These are phyloP conservation scores for Pestalotiopsis sp. DNA, from an alignment of 2,329 filamentous ascomycete species.

Conservation along the genomic window DNA sequence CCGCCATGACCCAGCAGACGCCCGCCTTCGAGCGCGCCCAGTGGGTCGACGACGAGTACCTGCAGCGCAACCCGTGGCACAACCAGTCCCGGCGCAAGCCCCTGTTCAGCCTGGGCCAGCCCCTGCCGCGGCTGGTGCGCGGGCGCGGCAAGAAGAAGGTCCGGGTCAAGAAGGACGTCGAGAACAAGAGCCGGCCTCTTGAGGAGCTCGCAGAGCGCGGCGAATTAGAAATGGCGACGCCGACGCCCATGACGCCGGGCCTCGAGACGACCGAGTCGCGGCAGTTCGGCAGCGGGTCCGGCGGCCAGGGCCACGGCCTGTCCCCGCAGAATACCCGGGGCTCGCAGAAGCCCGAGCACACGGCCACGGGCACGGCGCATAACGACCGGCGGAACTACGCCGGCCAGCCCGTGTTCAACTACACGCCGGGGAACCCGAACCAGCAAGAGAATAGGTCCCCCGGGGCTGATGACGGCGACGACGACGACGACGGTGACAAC, in stretches of 20 bases:
- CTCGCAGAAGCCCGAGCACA: conserved; percentile 3
- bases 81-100: conserved; percentile 21
- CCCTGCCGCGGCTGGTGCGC: conserved; percentile 24
- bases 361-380: conserved; percentile 14
- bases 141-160: conserved; percentile 13
- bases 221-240: conserved; percentile 7
- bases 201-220: conserved; percentile 5
- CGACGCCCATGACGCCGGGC: not conserved
- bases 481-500: not conserved
- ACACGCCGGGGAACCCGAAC: conserved; percentile 14
- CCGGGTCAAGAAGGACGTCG: not conserved
- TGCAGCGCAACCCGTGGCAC: conserved; percentile 28
- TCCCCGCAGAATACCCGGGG: not conserved
- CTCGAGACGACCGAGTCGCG: not conserved
- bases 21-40: not conserved
- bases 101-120: conserved; percentile 27
- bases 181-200: not conserved
- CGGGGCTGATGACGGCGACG: not conserved
- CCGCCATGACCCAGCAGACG: not conserved
- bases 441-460: not conserved
- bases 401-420: conserved; percentile 21
- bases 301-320: not conserved
- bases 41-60: conserved; percentile 26
- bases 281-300: not conserved
- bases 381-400: conserved; percentile 16